Base-by-base conservation (phyloP, 2,329 filamentous ascomycete species). In the Diaporthe sp. region DNA sequence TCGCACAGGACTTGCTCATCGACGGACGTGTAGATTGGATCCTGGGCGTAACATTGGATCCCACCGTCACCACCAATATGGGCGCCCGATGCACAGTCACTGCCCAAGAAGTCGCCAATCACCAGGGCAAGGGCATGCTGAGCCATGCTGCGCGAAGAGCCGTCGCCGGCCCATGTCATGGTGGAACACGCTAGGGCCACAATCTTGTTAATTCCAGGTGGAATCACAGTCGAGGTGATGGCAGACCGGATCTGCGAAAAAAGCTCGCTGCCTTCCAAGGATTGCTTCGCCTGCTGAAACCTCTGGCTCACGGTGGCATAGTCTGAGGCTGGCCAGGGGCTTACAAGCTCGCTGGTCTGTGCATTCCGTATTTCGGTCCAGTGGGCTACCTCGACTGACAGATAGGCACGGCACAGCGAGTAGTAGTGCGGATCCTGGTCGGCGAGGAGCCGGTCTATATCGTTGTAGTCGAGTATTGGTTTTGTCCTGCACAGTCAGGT, bases 11-110 rank as follows among this genome's bases (percentile, higher is more conserved):
- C 75, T 17, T 73, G 37, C 44, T 75, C 66, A 72, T 81, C 80
- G 25, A 73, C 51, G 0, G 44, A 59, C 2, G 50, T 65, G 74
- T 82, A 81, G 2, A 72, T 70, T 3, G 81, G 80, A 30, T 82
- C 80, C 72, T 82, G 80, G 1, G 77, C 77, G 35, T 77, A 75
- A 63, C 77, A 78, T 4, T 47, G 17, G 25, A 80, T 50, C n/a
- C 5, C 47, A 7, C 22, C 8, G 17, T 12, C 25, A 32, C 35
- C 22, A 2, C n/a, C 17, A n/a, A 30, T 35, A 2, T 25, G 10
- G 13, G 3, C 44, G 17, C 44, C 44, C 3, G 13, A 7, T 47
- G 44, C 15, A 22, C 17, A 47, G 25, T 25, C n/a, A 25, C 50
- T 12, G 50, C n/a, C 50, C 30, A 69, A 39, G 25, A 56, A 13